phyloP scores from a whole-genome alignment of 2,329 filamentous ascomycete genomes.

The Aspergillus sp. region DNA sequence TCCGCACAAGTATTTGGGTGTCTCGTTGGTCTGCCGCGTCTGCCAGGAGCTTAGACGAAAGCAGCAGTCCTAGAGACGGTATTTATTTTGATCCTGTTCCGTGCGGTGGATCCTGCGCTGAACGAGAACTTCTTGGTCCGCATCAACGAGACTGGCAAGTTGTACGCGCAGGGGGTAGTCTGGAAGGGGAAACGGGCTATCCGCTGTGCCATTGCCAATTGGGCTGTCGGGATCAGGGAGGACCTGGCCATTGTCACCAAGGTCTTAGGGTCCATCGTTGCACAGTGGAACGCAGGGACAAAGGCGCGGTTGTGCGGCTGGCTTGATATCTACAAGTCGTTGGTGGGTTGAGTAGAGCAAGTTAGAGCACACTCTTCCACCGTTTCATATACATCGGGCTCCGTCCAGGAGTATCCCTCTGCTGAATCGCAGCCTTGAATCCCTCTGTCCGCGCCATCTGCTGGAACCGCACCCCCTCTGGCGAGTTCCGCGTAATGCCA shows the following conservation, averaged over 20 bases:
- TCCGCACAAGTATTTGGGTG: too few species aligned
- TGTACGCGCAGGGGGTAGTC: background rate
- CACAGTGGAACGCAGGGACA: background rate
- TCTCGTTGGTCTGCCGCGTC: too few species aligned
- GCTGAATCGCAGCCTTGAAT: constrained; percentile 4
- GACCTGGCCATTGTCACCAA: background rate
- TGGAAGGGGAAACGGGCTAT: background rate
- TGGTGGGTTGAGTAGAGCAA: too few species aligned
- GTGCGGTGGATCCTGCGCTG: background rate
- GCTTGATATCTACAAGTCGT: too few species aligned
- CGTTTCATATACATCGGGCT: background rate
- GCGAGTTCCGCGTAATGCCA: constrained; percentile 9
- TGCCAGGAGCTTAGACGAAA: background rate
- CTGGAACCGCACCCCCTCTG: constrained; percentile 6
- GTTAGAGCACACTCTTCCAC: constrained; percentile 11
- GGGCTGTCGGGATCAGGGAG: background rate
- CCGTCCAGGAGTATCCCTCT: constrained; percentile 3
- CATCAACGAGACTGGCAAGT: background rate
- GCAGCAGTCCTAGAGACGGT: background rate
- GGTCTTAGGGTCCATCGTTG: background rate
- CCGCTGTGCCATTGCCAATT: background rate
- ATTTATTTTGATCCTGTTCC: background rate
- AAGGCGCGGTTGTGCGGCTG: background rate
- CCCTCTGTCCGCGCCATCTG: background rate
- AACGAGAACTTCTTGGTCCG: background rate